Evolutionary conservation across 768 basidiomycete genomes (phyloP).

Genomic region (Gelatoporia subvermispora): DNA sequence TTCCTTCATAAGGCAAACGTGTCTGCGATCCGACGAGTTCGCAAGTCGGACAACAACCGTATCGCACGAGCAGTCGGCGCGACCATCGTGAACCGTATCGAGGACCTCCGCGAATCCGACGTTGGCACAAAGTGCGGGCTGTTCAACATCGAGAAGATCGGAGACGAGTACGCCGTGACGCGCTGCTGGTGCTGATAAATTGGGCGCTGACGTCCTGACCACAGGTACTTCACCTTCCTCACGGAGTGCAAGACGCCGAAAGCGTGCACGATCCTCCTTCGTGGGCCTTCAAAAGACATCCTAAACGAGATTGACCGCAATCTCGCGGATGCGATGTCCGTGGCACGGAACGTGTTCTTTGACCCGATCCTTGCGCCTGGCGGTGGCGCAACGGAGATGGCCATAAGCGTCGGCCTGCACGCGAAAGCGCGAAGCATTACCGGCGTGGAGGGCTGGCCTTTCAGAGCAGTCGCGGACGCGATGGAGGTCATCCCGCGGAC

Average conservation of each 20-base stretch:
- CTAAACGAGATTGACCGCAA: conserved; percentile 98
- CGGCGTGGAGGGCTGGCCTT: conserved; percentile 90
- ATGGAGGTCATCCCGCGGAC: conserved; percentile 97
- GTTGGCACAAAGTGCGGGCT: conserved; percentile 91
- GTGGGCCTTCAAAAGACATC: conserved; percentile 97
- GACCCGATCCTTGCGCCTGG: conserved; percentile 92
- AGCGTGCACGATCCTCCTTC: conserved; percentile 96
- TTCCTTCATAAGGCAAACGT: conserved; percentile 83
- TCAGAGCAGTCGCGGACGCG: conserved; percentile 88
- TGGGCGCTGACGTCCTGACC: neutral
- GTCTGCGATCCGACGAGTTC: conserved; percentile 92
- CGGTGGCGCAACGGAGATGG: conserved; percentile 98
- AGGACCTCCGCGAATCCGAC: conserved; percentile 89
- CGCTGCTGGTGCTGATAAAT: neutral
- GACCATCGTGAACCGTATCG: conserved; percentile 94
- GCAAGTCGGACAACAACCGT: conserved; percentile 98
- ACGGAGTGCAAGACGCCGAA: conserved; percentile 88
- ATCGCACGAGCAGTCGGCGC: conserved; percentile 94
- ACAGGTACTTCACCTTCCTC: conserved; percentile 94
- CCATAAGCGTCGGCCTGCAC: conserved; percentile 83
- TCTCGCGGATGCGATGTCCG: conserved; percentile 94
- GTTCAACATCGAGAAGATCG: conserved; percentile 97
- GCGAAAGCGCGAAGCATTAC: conserved; percentile 73
- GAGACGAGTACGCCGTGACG: conserved; percentile 76
- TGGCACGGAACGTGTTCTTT: conserved; percentile 95